A percentile compares a stretch with the other conserved stretches of the same genome.
Evolutionary conservation across 495 filamentous ascomycete species (phyloP).

Genomic region (Aspergillus sclerotioniger): DNA sequence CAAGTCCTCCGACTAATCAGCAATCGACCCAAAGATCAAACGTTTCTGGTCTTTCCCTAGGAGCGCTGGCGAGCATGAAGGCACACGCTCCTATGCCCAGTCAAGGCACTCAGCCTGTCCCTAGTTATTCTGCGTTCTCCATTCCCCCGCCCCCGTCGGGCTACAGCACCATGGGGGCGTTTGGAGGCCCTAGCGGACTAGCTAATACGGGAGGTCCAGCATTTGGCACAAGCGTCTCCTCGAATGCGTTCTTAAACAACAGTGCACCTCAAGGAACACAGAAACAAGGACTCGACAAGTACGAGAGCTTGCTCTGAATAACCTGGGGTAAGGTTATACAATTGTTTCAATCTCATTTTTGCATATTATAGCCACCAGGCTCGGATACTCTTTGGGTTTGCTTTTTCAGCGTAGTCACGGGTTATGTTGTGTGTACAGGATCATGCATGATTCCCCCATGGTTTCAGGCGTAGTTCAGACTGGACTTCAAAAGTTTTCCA

Average conservation of each 20-base stretch:
- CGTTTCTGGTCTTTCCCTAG: slow-evolving; percentile 25
- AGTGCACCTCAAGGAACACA: slow-evolving; percentile 20
- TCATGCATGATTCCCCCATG: slow-evolving; percentile 13
- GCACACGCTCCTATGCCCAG: slow-evolving; percentile 19
- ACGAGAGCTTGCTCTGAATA: slow-evolving; percentile 71
- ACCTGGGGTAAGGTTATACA: not conserved
- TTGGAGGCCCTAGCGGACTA: slow-evolving; percentile 1
- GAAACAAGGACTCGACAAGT: slow-evolving; percentile 69
- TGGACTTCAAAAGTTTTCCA: not conserved
- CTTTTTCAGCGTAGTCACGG: not conserved
- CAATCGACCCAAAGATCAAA: slow-evolving; percentile 19
- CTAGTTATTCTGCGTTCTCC: slow-evolving; percentile 45
- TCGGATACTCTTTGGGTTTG: not conserved
- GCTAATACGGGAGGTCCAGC: slow-evolving; percentile 17
- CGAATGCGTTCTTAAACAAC: slow-evolving; percentile 20
- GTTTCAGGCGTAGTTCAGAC: not conserved
- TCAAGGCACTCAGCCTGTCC: slow-evolving; percentile 22
- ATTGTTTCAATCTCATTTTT: slow-evolving; percentile 14
- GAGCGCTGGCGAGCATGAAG: slow-evolving; percentile 29
- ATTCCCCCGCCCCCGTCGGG: slow-evolving; percentile 45
- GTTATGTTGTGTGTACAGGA: slow-evolving; percentile 9
- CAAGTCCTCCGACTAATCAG: slow-evolving; percentile 12
- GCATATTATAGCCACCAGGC: slow-evolving; percentile 4
- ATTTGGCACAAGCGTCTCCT: slow-evolving; percentile 12
- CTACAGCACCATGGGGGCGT: slow-evolving; percentile 4